Evolutionary conservation across 208 protist species (phyloP).

Genomic region (Leishmania amazonensis): DNA sequence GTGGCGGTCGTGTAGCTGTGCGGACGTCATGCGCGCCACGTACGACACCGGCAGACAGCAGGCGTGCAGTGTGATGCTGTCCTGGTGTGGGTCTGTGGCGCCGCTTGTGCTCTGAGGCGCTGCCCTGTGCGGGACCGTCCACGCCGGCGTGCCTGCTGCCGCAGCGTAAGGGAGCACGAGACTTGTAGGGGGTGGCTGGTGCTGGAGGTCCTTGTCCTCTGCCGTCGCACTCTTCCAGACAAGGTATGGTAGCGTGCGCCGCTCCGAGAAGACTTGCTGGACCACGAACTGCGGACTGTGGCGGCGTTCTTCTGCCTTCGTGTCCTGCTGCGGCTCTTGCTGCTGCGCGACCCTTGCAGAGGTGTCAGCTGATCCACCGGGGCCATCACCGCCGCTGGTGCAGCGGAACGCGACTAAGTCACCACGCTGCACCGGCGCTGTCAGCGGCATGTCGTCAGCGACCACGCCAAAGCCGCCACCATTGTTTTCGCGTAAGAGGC

Average conservation of each 20-base stretch:
- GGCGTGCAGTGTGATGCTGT: conserved; percentile 18
- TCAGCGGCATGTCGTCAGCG: conserved; percentile 41
- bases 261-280: conserved; percentile 27
- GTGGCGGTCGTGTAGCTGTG: conserved; percentile 1
- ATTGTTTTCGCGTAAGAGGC: conserved; percentile 24
- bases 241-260: conserved; percentile 27
- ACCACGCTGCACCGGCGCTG: conserved; percentile 45
- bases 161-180: conserved; percentile 12
- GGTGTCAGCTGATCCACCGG: background rate
- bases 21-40: conserved; percentile 2
- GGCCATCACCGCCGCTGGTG: background rate
- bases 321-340: background rate
- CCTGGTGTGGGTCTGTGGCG: background rate
- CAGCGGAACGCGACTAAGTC: conserved; percentile 53
- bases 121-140: background rate
- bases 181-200: conserved; percentile 12
- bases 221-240: background rate
- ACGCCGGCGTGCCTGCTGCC: background rate
- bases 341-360: background rate
- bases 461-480: conserved; percentile 54
- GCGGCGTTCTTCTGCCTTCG: background rate
- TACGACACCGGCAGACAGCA: conserved; percentile 21
- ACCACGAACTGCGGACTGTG: conserved; percentile 21
- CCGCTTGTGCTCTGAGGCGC: background rate
- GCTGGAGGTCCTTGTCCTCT: background rate